These are phyloP conservation scores for Schizophyllum amplum DNA, from an alignment of 1,284 basidiomycete genomes.

Conservation along the genomic window DNA sequence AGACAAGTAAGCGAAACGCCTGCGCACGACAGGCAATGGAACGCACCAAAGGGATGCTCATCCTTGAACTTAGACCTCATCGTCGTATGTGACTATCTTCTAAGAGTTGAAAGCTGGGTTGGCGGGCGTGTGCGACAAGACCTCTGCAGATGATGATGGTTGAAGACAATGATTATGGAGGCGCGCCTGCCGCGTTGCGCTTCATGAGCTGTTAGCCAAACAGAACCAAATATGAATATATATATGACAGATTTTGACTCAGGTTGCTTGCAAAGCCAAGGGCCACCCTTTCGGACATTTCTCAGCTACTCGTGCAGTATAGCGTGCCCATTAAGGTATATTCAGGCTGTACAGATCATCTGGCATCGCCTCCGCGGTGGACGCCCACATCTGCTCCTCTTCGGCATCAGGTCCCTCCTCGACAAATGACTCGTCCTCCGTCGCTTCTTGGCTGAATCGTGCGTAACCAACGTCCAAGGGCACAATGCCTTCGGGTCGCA, in stretches of 20 bases:
- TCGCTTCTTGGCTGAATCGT: neutral
- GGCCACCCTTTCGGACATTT: too few relatives aligned
- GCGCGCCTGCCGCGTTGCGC: neutral
- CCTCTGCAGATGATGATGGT: neutral
- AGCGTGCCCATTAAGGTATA: too few relatives aligned
- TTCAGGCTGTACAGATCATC: slow-evolving; percentile 25
- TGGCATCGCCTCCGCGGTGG: slow-evolving; percentile 28
- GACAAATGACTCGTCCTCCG: slow-evolving; percentile 18
- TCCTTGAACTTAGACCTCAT: slow-evolving; percentile 99
- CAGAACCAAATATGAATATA: neutral
- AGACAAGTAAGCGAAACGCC: too few relatives aligned
- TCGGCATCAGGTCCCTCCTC: slow-evolving; percentile 9
- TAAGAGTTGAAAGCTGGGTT: neutral
- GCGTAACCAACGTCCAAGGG: slow-evolving; percentile 3
- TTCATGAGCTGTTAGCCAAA: neutral
- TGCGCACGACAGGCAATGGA: too few relatives aligned
- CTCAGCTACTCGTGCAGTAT: too few relatives aligned
- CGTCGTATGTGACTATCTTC: slow-evolving; percentile 6
- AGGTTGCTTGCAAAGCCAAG: too few relatives aligned
- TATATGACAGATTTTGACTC: too few relatives aligned
- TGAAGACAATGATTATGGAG: neutral
- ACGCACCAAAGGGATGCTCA: slow-evolving; percentile 94
- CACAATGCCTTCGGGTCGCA: neutral
- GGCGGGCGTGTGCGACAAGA: neutral
- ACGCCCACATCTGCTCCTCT: slow-evolving; percentile 37